Evolutionary conservation across 2,329 filamentous ascomycete genomes (phyloP).

Genomic region (Cladosporium sp.): DNA sequence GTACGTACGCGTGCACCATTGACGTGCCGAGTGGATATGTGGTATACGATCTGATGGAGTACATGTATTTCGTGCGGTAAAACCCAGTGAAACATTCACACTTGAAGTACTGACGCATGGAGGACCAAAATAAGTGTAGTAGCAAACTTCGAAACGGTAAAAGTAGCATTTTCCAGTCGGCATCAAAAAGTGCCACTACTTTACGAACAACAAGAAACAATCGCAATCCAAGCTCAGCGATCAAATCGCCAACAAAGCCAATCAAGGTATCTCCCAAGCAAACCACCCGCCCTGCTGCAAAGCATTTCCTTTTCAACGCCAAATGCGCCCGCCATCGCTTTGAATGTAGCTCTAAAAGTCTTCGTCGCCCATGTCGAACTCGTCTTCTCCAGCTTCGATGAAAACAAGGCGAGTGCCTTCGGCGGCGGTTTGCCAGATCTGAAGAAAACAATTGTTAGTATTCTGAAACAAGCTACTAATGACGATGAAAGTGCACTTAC

Average conservation of each 20-base stretch:
- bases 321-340: not conserved
- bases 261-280: conserved; percentile 8
- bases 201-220: no score
- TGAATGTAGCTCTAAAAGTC: conserved; percentile 1
- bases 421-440: conserved; percentile 54
- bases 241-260: conserved; percentile 5
- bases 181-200: no score
- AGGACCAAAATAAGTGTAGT: no score
- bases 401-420: conserved; percentile 53
- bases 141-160: no score
- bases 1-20: no score
- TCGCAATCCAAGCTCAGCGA: no score
- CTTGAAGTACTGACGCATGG: no score
- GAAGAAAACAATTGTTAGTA: conserved; percentile 28
- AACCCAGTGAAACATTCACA: no score
- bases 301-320: conserved; percentile 5
- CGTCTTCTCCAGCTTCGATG: conserved; percentile 49
- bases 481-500: conserved; percentile 61
- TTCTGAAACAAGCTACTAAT: not conserved
- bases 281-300: conserved; percentile 2
- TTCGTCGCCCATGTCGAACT: conserved; percentile 33
- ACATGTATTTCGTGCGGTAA: no score
- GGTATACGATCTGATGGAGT: no score
- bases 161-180: no score
- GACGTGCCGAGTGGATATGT: not conserved